Conservation (phyloP, 2,329 filamentous ascomycete species). For the Bisporella sp. region DNA sequence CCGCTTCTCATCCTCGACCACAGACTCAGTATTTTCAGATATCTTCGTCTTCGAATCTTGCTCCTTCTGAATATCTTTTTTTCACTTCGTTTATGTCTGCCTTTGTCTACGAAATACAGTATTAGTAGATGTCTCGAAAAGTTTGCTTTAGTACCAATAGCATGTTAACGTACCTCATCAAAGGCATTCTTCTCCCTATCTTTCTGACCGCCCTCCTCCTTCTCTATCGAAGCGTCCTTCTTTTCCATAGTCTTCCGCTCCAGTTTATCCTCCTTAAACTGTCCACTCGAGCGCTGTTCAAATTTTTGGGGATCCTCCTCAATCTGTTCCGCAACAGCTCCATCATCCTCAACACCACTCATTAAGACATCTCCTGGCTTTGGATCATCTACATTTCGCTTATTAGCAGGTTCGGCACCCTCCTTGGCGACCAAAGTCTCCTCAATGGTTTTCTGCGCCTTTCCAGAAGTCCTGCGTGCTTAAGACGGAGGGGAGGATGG, state of each 20-base stretch:
- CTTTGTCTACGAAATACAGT: background rate
- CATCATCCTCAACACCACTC: conserved; percentile 19
- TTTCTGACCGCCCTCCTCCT: conserved; percentile 6
- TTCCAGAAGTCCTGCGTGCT: conserved; percentile 5
- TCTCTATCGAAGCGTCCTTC: conserved; percentile 12
- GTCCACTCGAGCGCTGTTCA: background rate
- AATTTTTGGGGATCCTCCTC: background rate
- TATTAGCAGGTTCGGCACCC: conserved; percentile 11
- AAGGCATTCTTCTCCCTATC: conserved; percentile 19
- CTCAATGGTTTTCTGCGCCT: conserved; percentile 16
- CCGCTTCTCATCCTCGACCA: conserved; percentile 28
- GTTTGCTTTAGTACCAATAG: background rate
- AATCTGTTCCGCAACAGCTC: conserved; percentile 1
- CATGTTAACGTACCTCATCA: conserved; percentile 21
- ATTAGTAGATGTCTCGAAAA: background rate
- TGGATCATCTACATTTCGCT: background rate
- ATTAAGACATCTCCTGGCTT: background rate
- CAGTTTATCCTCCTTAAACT: conserved; percentile 8
- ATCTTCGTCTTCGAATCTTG: conserved; percentile 21
- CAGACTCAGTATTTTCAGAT: conserved; percentile 15
- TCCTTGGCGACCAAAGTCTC: conserved; percentile 18
- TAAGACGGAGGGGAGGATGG: background rate
- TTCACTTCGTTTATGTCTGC: conserved; percentile 20
- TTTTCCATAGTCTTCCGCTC: conserved; percentile 5
- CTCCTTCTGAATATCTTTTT: conserved; percentile 15